Percentiles rank a stretch among this genome's conserved stretches.
Evolutionary conservation across 2,329 filamentous ascomycete genomes (phyloP).

Genomic region (Alternaria solani): DNA sequence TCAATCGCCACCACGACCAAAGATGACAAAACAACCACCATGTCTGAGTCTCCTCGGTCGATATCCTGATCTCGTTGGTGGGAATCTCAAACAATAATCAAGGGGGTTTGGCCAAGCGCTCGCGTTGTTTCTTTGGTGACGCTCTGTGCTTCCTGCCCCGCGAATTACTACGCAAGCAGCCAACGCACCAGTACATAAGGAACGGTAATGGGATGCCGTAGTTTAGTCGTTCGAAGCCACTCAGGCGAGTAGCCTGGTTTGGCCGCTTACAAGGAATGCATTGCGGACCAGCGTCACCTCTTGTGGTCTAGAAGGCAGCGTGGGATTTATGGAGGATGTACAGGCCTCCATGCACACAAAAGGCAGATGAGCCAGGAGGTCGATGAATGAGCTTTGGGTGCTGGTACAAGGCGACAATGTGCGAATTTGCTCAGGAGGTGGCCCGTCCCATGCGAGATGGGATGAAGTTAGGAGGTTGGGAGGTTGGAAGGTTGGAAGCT

Average conservation of each 20-base stretch:
- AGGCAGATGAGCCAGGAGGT: neutral
- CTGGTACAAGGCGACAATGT: neutral
- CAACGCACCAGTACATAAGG: neutral
- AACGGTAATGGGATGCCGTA: neutral
- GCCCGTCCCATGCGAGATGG: neutral
- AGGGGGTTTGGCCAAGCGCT: neutral
- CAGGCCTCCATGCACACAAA: too few species aligned
- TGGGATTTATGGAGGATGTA: neutral
- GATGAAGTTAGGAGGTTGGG: conserved; percentile 5
- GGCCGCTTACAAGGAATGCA: neutral
- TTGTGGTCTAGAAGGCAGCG: neutral
- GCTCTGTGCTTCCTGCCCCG: neutral
- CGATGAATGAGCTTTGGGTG: neutral
- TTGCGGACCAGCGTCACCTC: neutral
- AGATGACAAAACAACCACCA: neutral
- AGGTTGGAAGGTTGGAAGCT: too few species aligned
- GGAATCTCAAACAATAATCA: neutral
- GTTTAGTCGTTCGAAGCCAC: neutral
- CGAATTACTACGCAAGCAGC: neutral
- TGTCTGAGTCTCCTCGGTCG: neutral
- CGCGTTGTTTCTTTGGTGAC: neutral
- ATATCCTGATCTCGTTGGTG: neutral
- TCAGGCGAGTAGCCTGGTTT: neutral
- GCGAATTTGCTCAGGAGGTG: neutral
- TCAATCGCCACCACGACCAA: neutral